These are phyloP conservation scores for Marasmius fiardii DNA, from an alignment of 1,284 basidiomycete species.

Conservation along the genomic window DNA sequence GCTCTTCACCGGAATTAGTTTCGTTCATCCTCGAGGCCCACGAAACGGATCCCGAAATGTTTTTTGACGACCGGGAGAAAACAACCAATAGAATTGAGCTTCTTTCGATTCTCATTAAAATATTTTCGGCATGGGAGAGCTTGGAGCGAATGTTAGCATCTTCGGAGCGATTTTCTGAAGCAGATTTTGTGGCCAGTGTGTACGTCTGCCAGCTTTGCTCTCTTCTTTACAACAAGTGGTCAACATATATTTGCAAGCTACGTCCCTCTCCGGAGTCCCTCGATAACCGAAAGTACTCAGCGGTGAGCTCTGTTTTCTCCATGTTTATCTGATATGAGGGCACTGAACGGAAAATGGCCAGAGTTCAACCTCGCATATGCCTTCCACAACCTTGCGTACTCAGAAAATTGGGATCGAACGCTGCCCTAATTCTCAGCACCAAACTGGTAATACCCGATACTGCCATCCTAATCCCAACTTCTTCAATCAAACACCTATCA, in stretches of 20 bases:
- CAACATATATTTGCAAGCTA: slow-evolving; percentile 32
- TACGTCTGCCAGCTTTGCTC: slow-evolving; percentile 24
- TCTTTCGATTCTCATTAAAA: slow-evolving; percentile 33
- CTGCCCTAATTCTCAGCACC: slow-evolving; percentile 38
- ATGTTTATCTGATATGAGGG: no score
- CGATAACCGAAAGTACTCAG: slow-evolving; percentile 36
- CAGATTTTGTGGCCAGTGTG: slow-evolving; percentile 54
- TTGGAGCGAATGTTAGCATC: slow-evolving; percentile 39
- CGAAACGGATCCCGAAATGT: slow-evolving; percentile 26
- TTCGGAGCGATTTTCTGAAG: slow-evolving; percentile 48
- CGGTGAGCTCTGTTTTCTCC: no score
- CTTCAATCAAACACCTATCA: slow-evolving; percentile 34
- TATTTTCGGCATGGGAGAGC: slow-evolving; percentile 43
- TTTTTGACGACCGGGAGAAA: slow-evolving; percentile 34
- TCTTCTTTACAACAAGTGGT: neutral
- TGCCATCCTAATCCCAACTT: slow-evolving; percentile 40
- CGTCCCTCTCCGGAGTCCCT: slow-evolving; percentile 43
- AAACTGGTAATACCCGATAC: slow-evolving; percentile 47
- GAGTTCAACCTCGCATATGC: slow-evolving; percentile 46
- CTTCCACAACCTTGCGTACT: slow-evolving; percentile 41
- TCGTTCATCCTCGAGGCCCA: slow-evolving; percentile 38
- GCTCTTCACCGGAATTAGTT: slow-evolving; percentile 30
- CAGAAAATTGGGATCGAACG: slow-evolving; percentile 24
- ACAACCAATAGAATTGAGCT: slow-evolving; percentile 24
- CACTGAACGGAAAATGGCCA: slow-evolving; percentile 19